Conservation (phyloP, 139 green algal genomes). For the Micromonas pusilla region DNA sequence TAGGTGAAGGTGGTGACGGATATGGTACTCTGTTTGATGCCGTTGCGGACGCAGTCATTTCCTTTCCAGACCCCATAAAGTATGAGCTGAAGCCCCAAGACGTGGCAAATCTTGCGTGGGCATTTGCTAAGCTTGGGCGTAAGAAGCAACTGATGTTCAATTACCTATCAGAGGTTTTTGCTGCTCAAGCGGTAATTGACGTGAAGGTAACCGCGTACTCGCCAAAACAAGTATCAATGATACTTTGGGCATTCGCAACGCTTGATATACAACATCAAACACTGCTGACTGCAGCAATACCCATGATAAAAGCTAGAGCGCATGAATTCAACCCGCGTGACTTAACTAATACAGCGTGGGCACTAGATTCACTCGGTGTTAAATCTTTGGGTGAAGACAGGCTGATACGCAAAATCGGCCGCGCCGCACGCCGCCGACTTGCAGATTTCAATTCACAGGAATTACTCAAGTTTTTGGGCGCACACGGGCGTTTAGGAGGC, state of each 20-base stretch:
- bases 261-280: neutral
- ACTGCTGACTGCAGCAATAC: neutral
- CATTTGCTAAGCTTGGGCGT: slow-evolving; percentile 1
- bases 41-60: neutral
- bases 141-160: neutral
- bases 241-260: slow-evolving; percentile 16
- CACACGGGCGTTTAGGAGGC: neutral
- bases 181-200: neutral
- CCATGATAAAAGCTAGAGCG: neutral
- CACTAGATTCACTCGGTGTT: neutral
- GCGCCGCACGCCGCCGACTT: neutral
- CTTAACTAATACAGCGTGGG: slow-evolving; percentile 6
- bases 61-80: neutral
- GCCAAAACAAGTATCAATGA: neutral
- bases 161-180: neutral
- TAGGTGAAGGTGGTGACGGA: neutral
- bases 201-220: neutral
- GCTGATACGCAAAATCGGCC: neutral
- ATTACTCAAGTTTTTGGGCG: slow-evolving; percentile 19
- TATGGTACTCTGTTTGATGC: slow-evolving; percentile 4
- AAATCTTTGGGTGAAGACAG: neutral
- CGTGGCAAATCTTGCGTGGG: slow-evolving; percentile 4
- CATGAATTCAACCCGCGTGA: slow-evolving; percentile 21
- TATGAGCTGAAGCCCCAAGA: neutral
- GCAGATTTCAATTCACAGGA: slow-evolving; percentile 27